phyloP scores from a whole-genome alignment of 768 basidiomycete genomes.

The Podaxis pistillaris region DNA sequence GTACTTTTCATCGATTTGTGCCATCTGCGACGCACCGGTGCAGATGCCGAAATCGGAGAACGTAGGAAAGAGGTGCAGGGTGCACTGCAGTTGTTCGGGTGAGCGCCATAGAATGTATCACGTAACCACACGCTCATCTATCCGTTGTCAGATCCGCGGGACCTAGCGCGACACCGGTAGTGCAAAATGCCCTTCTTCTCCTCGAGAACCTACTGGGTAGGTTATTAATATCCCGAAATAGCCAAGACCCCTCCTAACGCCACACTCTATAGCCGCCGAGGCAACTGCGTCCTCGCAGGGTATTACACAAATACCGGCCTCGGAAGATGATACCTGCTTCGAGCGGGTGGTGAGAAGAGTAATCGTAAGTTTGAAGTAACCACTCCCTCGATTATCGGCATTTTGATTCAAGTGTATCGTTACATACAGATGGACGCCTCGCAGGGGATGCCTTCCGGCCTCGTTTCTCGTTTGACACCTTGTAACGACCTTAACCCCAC shows the following conservation, averaged over 20 bases:
- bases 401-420: background rate
- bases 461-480: background rate
- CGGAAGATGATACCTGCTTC: slow-evolving; percentile 22
- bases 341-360: slow-evolving; percentile 25
- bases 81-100: slow-evolving; percentile 25
- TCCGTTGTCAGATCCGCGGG: background rate
- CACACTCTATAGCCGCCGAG: slow-evolving; percentile 6
- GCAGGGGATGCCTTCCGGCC: background rate
- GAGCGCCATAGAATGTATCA: slow-evolving; percentile 16
- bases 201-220: slow-evolving; percentile 24
- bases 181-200: slow-evolving; percentile 23
- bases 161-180: slow-evolving; percentile 13
- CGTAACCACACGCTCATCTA: background rate
- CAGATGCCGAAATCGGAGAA: slow-evolving; percentile 18
- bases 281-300: background rate
- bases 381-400: background rate
- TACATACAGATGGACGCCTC: slow-evolving; percentile 1
- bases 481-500: background rate
- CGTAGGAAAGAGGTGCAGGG: slow-evolving; percentile 20
- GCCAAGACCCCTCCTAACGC: background rate
- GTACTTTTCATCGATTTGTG: slow-evolving; percentile 27
- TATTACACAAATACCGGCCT: slow-evolving; percentile 8
- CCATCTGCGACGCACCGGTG: slow-evolving; percentile 15
- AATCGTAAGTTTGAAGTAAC: slow-evolving; percentile 17
- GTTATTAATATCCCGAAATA: slow-evolving; percentile 16